Percentiles rank a stretch among this genome's conserved stretches.
These are phyloP conservation scores for Colletotrichum brevisporum DNA, from an alignment of 2,329 filamentous ascomycete genomes.

Conservation along the genomic window DNA sequence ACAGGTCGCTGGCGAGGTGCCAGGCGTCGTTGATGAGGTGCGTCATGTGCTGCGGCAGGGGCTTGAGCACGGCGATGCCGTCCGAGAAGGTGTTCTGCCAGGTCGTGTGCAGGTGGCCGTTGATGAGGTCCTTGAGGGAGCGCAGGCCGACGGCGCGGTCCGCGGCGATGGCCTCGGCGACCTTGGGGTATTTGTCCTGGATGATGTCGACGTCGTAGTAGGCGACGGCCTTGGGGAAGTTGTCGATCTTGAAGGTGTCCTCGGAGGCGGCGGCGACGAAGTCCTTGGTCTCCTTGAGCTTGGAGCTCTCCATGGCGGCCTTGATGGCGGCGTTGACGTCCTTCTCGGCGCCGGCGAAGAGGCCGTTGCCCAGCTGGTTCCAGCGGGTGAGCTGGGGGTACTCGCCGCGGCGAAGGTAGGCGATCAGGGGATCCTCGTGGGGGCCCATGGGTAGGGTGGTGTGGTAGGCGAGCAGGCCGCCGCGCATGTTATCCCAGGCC, in stretches of 20 bases:
- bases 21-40: constrained; percentile 78
- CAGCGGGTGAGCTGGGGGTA: constrained; percentile 82
- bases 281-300: constrained; percentile 69
- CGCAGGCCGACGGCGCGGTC: constrained; percentile 72
- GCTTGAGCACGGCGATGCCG: constrained; percentile 87
- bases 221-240: constrained; percentile 77
- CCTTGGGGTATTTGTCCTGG: constrained; percentile 74
- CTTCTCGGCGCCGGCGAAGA: constrained; percentile 79
- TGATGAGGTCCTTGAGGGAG: constrained; percentile 81
- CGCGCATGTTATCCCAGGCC: constrained; percentile 92
- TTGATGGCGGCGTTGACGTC: constrained; percentile 76
- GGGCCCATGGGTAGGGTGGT: constrained; percentile 87
- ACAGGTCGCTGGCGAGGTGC: constrained; percentile 81
- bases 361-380: constrained; percentile 76
- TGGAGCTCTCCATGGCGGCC: constrained; percentile 68
- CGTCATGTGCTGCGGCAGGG: constrained; percentile 81
- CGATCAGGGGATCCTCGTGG: constrained; percentile 79
- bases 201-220: constrained; percentile 80
- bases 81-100: constrained; percentile 85
- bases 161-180: constrained; percentile 73
- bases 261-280: constrained; percentile 74
- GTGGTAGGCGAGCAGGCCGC: constrained; percentile 84
- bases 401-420: constrained; percentile 81
- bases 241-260: constrained; percentile 76
- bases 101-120: constrained; percentile 84